Base-by-base conservation (phyloP, 2,329 filamentous ascomycete species). In the Colletotrichum sp. region DNA sequence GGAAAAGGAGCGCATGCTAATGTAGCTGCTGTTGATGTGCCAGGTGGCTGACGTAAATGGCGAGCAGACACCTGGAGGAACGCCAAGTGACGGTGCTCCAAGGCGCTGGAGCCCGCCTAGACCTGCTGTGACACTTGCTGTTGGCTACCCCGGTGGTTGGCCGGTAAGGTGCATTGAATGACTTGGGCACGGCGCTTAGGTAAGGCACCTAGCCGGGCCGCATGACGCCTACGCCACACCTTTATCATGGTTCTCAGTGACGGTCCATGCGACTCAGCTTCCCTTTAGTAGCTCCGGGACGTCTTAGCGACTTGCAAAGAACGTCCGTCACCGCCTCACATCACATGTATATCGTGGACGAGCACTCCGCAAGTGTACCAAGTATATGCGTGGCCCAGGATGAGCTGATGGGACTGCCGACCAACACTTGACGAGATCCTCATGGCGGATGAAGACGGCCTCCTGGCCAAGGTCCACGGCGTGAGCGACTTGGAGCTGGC, bases 401-500 rank as follows among this genome's bases (percentile, higher is more conserved):
- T 75, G 69, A 57, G 70, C 66, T 70, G 58, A 75, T 74, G 71
- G 47, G 24, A 63, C 36, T 51, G 31, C 74, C 43, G 61, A 70
- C 31, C 33, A 70, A 43, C 21, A 61, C 54, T 70, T 68, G 36
- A 73, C 72, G 51, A 69, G 43, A 74, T 75, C 75, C 78, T 78
- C 81, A 94, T 93, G 92, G 91, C 90, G 82, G 86, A 90, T 85
- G 87, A 89, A 79, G 68, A 66, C 64, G 83, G 84, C 70, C 87
- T 95, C 75, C 86, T 93, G 75, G 87, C 90, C 76, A 93, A 93
- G 82, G 90, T 97, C 78, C 93, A 96, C 80, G 89, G 91, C 77
- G 88, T 98, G 76, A 94, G 93, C 79, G 96, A 98, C 85, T 88
- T 98, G 54, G 96, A 98, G 84, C 90, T 98, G 73, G 97, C 96